Base-by-base conservation (phyloP, 495 filamentous ascomycete species). In the Cryomyces minteri region DNA sequence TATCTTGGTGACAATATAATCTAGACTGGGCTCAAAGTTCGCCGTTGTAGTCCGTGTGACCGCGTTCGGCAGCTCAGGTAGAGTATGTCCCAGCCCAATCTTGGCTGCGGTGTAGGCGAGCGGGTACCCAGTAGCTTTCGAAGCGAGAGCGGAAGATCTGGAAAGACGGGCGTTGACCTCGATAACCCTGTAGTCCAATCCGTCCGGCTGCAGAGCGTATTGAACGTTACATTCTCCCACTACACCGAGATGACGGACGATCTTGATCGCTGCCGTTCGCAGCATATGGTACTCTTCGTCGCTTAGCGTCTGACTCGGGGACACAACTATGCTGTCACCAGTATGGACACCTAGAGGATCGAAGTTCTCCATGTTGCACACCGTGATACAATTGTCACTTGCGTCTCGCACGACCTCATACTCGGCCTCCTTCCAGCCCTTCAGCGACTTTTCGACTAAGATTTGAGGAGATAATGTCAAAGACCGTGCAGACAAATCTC, bases 311-410 rank as follows among this genome's bases (percentile, higher is more conserved):
- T 96, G 90, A 7, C 86, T 94, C 28, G 90, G 90, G 4, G 90
- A 92, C 18, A 98, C 90, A 45, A 98, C 90, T 56, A 98, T 98
- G 29, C 88, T 95, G 64, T 98, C 90, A 61, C 90, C 90, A 6
- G 90, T 98, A 57, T 98, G 90, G 46, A 96, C 95, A 55, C 90
- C 90, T 31, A 98, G 78, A 49, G 90, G 90, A 65, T 98, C 90
- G 52, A 98, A 96, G 63, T 98, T 98, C 65, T 98, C 90, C 90
- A 98, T 98, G 69, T 98, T 98, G 67, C 90, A 98, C 50, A 98
- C 90, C 5, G 90, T 98, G 61, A 98, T 96, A 65, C 90, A 98
- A 71, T 98, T 98, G 66, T 98, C 87, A 47, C 83, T 76, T 38
- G 78, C 83, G 71, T 98, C 90, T 50, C 90, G 82, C 33, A 98